Percentiles rank a stretch among this genome's conserved stretches.
These are phyloP conservation scores for Epichloe hybrida DNA, from an alignment of 2,329 filamentous ascomycete species.

Conservation along the genomic window DNA sequence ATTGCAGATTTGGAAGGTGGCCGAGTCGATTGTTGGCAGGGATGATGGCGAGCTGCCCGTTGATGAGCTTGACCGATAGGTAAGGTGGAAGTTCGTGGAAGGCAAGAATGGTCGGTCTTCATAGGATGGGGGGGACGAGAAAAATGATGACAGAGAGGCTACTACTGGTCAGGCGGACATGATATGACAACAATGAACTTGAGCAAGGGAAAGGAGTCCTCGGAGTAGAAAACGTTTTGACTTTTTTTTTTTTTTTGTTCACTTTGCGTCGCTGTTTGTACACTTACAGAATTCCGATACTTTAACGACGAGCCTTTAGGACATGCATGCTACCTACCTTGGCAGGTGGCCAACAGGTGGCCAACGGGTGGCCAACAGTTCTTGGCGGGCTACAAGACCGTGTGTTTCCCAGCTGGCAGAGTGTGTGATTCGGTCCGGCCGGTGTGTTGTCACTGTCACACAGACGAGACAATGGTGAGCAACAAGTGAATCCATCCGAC, in stretches of 20 bases:
- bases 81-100: conserved; percentile 21
- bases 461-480: background rate
- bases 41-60: conserved; percentile 63
- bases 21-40: conserved; percentile 66
- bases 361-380: background rate
- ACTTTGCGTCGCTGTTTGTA: background rate
- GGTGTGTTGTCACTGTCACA: background rate
- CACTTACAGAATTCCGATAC: background rate
- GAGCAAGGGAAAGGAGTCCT: background rate
- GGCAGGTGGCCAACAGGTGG: no score
- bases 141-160: background rate
- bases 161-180: background rate
- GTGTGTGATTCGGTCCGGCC: background rate
- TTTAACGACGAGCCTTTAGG: background rate
- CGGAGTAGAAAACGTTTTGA: background rate
- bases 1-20: conserved; percentile 86
- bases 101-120: conserved; percentile 14
- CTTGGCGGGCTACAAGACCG: background rate
- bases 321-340: background rate
- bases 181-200: background rate
- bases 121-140: conserved; percentile 16
- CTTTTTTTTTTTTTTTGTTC: background rate
- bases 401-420: background rate
- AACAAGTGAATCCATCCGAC: background rate
- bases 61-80: conserved; percentile 59